Evolutionary conservation across 768 basidiomycete genomes (phyloP).

Genomic region (Asterophora parasitica): DNA sequence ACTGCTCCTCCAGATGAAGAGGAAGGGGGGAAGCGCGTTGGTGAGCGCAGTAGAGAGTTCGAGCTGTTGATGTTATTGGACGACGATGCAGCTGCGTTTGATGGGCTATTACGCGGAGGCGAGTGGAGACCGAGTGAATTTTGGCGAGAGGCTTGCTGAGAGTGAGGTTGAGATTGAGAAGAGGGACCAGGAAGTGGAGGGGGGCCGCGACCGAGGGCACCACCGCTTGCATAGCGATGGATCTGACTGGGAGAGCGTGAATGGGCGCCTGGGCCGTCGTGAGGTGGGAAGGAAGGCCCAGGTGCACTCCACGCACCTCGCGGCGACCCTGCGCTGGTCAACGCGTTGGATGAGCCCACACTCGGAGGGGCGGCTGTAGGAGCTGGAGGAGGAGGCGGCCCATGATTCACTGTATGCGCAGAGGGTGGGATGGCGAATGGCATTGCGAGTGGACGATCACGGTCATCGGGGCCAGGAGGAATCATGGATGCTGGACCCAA

Average conservation of each 20-base stretch:
- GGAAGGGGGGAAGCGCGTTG: conserved; percentile 21
- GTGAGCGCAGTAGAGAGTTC: conserved; percentile 19
- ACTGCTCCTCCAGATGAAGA: conserved; percentile 12
- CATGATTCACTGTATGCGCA: not conserved
- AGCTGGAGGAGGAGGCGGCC: conserved; percentile 7
- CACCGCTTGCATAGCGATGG: conserved; percentile 32
- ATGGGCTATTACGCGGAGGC: conserved; percentile 31
- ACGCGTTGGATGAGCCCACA: conserved; percentile 3
- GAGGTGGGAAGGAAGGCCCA: conserved; percentile 1
- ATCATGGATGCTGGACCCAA: conserved; percentile 19
- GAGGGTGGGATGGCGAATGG: conserved; percentile 46
- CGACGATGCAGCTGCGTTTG: conserved; percentile 9
- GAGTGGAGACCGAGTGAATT: conserved; percentile 27
- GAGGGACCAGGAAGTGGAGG: conserved; percentile 16
- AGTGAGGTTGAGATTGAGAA: conserved; percentile 1
- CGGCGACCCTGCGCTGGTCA: conserved; percentile 29
- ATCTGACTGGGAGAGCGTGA: conserved; percentile 39
- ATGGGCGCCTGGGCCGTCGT: conserved; percentile 18
- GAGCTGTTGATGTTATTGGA: not conserved
- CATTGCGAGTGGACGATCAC: conserved; percentile 48
- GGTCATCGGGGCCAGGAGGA: conserved; percentile 32
- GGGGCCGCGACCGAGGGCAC: conserved; percentile 19
- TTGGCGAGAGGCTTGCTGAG: conserved; percentile 21
- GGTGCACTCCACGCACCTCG: conserved; percentile 29
- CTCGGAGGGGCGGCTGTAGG: conserved; percentile 15